Percentiles rank a stretch among this genome's conserved stretches.
phyloP scores from a whole-genome alignment of 1,139 yeast genomes.

The Zygoascus meyerae region DNA sequence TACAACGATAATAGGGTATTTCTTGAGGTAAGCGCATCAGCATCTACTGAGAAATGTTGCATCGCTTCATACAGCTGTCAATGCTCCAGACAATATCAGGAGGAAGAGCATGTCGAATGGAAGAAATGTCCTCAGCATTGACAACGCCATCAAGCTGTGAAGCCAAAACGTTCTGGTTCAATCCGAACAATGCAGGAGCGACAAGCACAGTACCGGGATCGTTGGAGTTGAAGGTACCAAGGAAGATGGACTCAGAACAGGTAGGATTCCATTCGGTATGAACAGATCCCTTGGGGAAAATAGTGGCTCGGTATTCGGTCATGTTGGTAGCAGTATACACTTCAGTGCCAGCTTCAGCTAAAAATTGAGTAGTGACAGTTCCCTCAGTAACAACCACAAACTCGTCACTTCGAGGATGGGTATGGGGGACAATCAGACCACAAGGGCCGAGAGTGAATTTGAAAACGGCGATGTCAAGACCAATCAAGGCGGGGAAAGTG shows the following conservation, averaged over 20 bases:
- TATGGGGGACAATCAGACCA: conserved; percentile 20
- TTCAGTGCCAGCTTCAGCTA: conserved; percentile 20
- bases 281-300: conserved; percentile 19
- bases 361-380: conserved; percentile 17
- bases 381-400: conserved; percentile 20
- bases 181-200: conserved; percentile 18
- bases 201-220: conserved; percentile 20
- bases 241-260: conserved; percentile 17
- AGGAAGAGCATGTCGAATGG: conserved; percentile 16
- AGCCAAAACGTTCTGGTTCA: conserved; percentile 15
- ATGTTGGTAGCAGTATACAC: conserved; percentile 15
- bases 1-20: no score
- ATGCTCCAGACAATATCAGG: conserved; percentile 16
- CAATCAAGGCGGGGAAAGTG: conserved; percentile 20
- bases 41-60: conserved; percentile 9
- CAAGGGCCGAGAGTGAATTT: conserved; percentile 20
- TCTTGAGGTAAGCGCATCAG: no score
- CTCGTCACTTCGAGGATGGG: conserved; percentile 21
- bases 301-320: conserved; percentile 14
- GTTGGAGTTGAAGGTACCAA: conserved; percentile 18
- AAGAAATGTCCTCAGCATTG: conserved; percentile 15
- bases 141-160: conserved; percentile 16
- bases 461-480: conserved; percentile 16
- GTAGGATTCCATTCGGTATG: conserved; percentile 20
- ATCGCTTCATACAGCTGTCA: conserved; percentile 14